phyloP scores from a whole-genome alignment of 1,284 basidiomycete genomes.

The Cronartium ribicola region DNA sequence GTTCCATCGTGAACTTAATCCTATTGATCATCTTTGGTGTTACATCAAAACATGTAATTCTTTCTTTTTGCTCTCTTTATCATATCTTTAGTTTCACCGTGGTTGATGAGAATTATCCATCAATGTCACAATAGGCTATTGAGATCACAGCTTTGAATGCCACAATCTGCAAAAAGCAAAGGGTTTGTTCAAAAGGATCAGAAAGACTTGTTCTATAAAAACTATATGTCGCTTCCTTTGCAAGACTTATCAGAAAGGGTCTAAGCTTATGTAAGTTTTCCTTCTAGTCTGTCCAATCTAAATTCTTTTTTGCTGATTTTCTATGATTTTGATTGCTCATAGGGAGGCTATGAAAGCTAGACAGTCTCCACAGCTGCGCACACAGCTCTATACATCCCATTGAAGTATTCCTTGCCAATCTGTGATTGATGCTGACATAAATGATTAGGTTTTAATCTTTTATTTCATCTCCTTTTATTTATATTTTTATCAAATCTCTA shows the following conservation, averaged over 20 bases:
- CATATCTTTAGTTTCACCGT: background rate
- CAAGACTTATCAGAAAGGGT: background rate
- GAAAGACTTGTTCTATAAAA: background rate
- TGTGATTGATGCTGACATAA: background rate
- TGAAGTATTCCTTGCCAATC: background rate
- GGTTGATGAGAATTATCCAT: background rate
- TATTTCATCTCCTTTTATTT: background rate
- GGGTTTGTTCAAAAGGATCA: background rate
- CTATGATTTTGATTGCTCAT: background rate
- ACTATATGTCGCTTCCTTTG: background rate
- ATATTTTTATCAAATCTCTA: background rate
- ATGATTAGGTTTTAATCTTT: background rate
- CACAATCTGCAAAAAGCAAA: background rate
- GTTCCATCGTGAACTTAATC: constrained; percentile 14
- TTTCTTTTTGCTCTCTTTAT: constrained; percentile 4
- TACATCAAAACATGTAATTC: constrained; percentile 11
- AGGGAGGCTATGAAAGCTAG: background rate
- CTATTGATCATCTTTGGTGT: constrained; percentile 22
- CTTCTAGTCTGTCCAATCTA: background rate
- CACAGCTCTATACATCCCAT: constrained; percentile 1
- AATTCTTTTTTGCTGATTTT: background rate
- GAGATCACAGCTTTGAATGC: background rate
- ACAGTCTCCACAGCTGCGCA: background rate
- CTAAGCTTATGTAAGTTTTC: background rate
- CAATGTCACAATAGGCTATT: background rate